A percentile compares a stretch with the other conserved stretches of the same genome.
Conservation (phyloP, 352 stramenopile genomes). For the Pythium rhizo-oryzae region DNA sequence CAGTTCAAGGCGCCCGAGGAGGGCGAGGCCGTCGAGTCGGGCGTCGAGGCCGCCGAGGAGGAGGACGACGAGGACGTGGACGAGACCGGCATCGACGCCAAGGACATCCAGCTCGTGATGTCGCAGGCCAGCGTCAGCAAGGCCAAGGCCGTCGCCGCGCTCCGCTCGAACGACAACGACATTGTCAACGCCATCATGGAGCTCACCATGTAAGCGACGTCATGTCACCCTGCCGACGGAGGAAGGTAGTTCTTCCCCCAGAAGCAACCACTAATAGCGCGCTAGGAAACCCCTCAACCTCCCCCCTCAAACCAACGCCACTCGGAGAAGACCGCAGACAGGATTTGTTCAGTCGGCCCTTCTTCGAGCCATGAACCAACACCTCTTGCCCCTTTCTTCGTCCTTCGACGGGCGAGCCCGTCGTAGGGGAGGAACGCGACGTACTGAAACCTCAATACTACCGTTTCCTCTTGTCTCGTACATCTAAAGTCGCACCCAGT, state of each 20-base stretch:
- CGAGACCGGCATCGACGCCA: conserved; percentile 96
- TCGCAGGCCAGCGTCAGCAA: conserved; percentile 92
- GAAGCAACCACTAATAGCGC: conserved; percentile 24
- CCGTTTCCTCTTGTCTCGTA: conserved; percentile 17
- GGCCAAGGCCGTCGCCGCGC: conserved; percentile 94
- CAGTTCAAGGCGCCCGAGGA: conserved; percentile 89
- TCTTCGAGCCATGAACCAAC: conserved; percentile 30
- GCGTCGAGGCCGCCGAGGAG: conserved; percentile 48
- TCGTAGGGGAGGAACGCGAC: conserved; percentile 1
- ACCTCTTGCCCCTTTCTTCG: conserved; percentile 14
- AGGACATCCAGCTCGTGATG: conserved; percentile 99
- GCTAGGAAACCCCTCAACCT: conserved; percentile 27
- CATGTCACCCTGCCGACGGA: not conserved
- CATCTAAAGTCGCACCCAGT: not conserved
- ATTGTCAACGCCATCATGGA: conserved; percentile 99
- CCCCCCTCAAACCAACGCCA: conserved; percentile 23
- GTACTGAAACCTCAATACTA: conserved; percentile 12
- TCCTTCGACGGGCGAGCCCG: not conserved
- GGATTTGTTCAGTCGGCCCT: not conserved
- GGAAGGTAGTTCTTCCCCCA: not conserved
- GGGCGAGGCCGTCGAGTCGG: conserved; percentile 38
- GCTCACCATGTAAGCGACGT: conserved; percentile 95
- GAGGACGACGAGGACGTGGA: conserved; percentile 93
- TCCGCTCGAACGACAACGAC: conserved; percentile 99
- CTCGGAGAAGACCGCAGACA: conserved; percentile 1